Evolutionary conservation across 192 early-diverging fungal species (phyloP).

Genomic region (Chytriomyces sp.): DNA sequence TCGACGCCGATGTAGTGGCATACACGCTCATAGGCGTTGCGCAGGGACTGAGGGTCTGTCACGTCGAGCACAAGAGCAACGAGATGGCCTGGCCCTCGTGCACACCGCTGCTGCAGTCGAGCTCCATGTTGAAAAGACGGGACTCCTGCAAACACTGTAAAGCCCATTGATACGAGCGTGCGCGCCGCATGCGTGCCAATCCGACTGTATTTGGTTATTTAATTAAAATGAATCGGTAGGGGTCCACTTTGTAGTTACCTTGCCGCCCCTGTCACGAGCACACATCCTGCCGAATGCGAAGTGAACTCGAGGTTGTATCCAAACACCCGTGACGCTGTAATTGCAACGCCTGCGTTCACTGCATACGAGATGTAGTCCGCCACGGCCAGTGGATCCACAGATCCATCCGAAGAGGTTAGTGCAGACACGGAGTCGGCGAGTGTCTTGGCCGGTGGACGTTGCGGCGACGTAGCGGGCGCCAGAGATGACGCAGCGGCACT

Average conservation of each 20-base stretch:
- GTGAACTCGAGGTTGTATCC: constrained; percentile 38
- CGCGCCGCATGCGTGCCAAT: constrained; percentile 32
- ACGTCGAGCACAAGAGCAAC: constrained; percentile 52
- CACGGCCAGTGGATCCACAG: constrained; percentile 27
- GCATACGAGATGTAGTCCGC: constrained; percentile 36
- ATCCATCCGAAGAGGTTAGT: constrained; percentile 22
- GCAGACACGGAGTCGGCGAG: constrained; percentile 18
- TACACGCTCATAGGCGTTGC: constrained; percentile 19
- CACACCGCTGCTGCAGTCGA: constrained; percentile 19
- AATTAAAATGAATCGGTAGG: not conserved
- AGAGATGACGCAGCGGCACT: not conserved
- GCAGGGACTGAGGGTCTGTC: constrained; percentile 27
- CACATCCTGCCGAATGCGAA: constrained; percentile 26
- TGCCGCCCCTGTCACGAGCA: constrained; percentile 36
- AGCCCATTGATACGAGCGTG: constrained; percentile 41
- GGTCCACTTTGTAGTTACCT: constrained; percentile 8
- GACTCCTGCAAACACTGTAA: constrained; percentile 57
- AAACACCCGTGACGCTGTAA: constrained; percentile 23
- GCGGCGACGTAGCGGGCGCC: not conserved
- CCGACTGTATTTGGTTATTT: not conserved
- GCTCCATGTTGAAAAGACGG: constrained; percentile 36
- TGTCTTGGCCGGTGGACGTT: not conserved
- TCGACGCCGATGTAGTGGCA: constrained; percentile 18
- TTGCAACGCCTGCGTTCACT: constrained; percentile 33
- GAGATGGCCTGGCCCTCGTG: constrained; percentile 11